These are phyloP conservation scores for Syzygium grande DNA, from an alignment of 345 rosid species.

Conservation along the genomic window DNA sequence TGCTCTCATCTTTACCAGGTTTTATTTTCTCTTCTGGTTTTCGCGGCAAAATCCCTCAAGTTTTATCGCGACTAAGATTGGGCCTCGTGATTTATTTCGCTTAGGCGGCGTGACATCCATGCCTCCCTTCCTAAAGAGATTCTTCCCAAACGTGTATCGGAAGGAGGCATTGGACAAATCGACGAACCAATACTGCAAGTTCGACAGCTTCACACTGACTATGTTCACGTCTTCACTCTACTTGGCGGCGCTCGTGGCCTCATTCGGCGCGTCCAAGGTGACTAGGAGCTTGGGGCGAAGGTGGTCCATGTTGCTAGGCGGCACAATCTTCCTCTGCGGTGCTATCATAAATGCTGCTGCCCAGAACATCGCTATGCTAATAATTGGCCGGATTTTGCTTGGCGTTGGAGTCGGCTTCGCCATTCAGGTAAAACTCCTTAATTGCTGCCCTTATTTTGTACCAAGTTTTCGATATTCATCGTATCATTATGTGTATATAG, in stretches of 20 bases:
- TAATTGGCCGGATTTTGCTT: conserved; percentile 37
- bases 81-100: neutral
- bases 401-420: conserved; percentile 53
- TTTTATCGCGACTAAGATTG: neutral
- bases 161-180: conserved; percentile 8
- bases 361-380: conserved; percentile 30
- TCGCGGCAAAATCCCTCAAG: neutral
- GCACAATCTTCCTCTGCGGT: conserved; percentile 32
- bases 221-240: conserved; percentile 52
- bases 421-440: conserved; percentile 19
- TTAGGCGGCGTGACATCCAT: conserved; percentile 51
- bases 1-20: neutral
- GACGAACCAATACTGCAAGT: conserved; percentile 40
- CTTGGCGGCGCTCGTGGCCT: conserved; percentile 42
- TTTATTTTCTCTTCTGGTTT: neutral
- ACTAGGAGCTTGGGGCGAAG: conserved; percentile 33
- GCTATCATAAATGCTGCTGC: conserved; percentile 39
- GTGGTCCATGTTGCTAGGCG: conserved; percentile 33
- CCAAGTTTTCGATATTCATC: neutral
- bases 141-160: conserved; percentile 34
- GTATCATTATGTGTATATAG: neutral
- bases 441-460: neutral
- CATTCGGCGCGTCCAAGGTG: conserved; percentile 34
- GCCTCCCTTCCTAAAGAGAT: conserved; percentile 28
- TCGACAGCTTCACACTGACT: conserved; percentile 25